These are phyloP conservation scores for Sugiyamaella japonica DNA, from an alignment of 1,139 yeast species.

Conservation along the genomic window DNA sequence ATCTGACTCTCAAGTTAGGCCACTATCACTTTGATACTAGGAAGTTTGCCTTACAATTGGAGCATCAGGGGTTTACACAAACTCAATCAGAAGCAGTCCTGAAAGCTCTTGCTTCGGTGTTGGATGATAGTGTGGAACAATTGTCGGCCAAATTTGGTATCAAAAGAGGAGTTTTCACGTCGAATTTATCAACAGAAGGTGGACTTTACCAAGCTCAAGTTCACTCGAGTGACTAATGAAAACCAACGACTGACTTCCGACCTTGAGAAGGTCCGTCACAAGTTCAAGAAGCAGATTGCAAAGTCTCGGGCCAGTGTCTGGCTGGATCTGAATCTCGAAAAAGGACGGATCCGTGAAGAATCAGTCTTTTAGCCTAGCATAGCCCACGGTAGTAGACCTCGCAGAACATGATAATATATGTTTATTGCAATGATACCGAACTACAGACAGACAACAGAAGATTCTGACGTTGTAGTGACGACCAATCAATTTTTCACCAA, in stretches of 20 bases:
- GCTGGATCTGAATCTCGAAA: constrained; percentile 85
- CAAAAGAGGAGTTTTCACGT: constrained; percentile 77
- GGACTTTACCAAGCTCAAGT: constrained; percentile 90
- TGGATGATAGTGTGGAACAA: constrained; percentile 77
- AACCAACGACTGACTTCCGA: constrained; percentile 84
- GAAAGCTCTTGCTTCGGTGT: constrained; percentile 68
- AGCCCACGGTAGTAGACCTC: too few species aligned
- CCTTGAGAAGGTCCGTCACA: constrained; percentile 79
- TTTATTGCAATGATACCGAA: too few species aligned
- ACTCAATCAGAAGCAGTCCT: constrained; percentile 84
- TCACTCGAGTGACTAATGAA: constrained; percentile 77
- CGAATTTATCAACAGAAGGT: constrained; percentile 94
- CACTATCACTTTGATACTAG: constrained; percentile 69
- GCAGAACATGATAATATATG: too few species aligned
- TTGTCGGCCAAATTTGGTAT: constrained; percentile 73
- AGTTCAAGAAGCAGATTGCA: constrained; percentile 87
- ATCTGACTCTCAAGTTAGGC: constrained; percentile 23
- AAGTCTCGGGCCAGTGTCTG: constrained; percentile 89
- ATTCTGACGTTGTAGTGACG: too few species aligned
- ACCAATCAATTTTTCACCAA: too few species aligned
- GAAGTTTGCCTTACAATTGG: constrained; percentile 66
- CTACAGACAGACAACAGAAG: too few species aligned
- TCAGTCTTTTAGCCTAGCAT: constrained; percentile 49
- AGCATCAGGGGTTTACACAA: constrained; percentile 67
- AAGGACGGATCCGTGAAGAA: constrained; percentile 94